Evolutionary conservation across 164 flowering plant species (phyloP).

Genomic region (Nymphaea colorata): DNA sequence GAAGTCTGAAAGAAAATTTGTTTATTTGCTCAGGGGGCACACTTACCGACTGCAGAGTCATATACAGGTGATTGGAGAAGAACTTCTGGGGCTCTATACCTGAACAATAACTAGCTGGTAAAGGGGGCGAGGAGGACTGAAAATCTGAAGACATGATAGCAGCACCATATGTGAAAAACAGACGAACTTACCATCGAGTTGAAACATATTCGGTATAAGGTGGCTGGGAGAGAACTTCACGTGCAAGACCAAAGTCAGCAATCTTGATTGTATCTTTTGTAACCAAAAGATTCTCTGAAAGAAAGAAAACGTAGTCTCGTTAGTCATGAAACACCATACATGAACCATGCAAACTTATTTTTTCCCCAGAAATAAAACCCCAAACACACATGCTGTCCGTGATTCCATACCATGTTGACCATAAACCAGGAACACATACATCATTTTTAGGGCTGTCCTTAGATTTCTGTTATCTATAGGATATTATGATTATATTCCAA

Average conservation of each 20-base stretch:
- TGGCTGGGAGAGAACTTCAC: constrained; percentile 65
- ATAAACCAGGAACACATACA: neutral
- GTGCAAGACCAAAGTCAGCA: constrained; percentile 98
- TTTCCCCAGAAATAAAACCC: too few relatives aligned
- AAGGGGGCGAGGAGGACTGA: neutral
- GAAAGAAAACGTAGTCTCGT: neutral
- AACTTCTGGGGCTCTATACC: constrained; percentile 99
- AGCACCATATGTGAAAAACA: neutral
- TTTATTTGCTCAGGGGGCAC: neutral
- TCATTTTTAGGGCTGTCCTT: too few relatives aligned
- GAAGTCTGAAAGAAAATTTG: too few relatives aligned
- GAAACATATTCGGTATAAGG: constrained; percentile 94
- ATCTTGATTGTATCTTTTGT: constrained; percentile 65
- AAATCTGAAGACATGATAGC: neutral
- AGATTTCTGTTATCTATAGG: too few relatives aligned
- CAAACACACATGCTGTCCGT: too few relatives aligned
- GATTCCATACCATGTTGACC: neutral
- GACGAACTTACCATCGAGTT: constrained; percentile 45
- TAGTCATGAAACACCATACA: neutral
- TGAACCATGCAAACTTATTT: too few relatives aligned
- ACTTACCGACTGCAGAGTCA: constrained; percentile 84
- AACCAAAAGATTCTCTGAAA: constrained; percentile 71
- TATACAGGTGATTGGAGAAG: constrained; percentile 73
- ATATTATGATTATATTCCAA: too few relatives aligned
- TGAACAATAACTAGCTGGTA: constrained; percentile 8